Base-by-base conservation (phyloP, 768 basidiomycete genomes). In the Calocybe indica region DNA sequence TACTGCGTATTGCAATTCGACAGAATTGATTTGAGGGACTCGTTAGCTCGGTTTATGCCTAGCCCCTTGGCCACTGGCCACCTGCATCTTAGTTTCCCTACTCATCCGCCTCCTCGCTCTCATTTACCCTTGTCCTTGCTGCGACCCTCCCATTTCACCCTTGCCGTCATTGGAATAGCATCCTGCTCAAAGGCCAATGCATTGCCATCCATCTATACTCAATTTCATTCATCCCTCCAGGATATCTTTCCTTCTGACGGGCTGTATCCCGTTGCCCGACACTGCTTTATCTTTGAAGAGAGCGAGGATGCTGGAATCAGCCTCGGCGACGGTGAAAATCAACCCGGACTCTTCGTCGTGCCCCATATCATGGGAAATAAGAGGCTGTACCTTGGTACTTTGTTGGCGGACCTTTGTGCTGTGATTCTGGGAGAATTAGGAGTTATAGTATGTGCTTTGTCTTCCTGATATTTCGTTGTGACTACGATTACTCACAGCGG, bases 121-220 rank as follows among this genome's bases (percentile, higher is more conserved):
- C 83, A 92, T 55, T 58, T 72, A 8, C 69, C 85, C 6, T 67
- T 96, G 39, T 76, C 85, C 37, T 74, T 94, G 39, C 71, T 97
- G 53, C 80, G 82, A 37, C 80, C 80, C 42, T 93, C 87, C 1
- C 82, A 85, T 52, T 92, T 92, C 51, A 84, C 92, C 2, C 69
- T 97, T 12, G 92, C 87, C 14, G 83, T 95, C 45, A 83, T 99
- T 57, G 96, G 94, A 7, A 75, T 99, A 31, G 82, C 92, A 22
- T 77, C 83, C 30, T 85, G 79, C 56, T 76, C 80, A 8, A 72
- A 76, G 51, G 68, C 70, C 29, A 75, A 81, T 47, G 66, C 80
- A 4, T 60, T 81, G 22, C 62, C 75, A 5, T 67, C 77, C 11
- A 73, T 82, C 55, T 71, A 77, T 51, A 68, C 76, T 29, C 79